Evolutionary conservation across 805 yeast species (phyloP).

Genomic region (Debaryomyces hansenii): DNA sequence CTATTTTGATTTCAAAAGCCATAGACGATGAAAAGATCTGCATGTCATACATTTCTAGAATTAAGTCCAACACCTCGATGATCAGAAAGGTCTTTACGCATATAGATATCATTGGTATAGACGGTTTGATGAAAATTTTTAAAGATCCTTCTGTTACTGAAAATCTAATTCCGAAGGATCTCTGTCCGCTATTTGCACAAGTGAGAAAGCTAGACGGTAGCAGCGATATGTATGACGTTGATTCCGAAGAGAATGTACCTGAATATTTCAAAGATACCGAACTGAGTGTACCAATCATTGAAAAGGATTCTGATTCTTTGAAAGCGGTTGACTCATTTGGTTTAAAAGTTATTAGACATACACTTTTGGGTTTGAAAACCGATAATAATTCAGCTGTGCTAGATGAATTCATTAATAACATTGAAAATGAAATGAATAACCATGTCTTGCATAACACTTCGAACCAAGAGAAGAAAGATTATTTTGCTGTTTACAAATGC

Average conservation of each 20-base stretch:
- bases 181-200: slow-evolving; percentile 29
- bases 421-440: slow-evolving; percentile 26
- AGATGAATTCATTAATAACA: slow-evolving; percentile 24
- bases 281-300: slow-evolving; percentile 36
- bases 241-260: slow-evolving; percentile 17
- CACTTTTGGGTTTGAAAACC: slow-evolving; percentile 49
- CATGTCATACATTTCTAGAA: slow-evolving; percentile 10
- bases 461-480: slow-evolving; percentile 50
- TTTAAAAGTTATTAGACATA: slow-evolving; percentile 73
- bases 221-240: not conserved
- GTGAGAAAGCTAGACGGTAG: slow-evolving; percentile 11
- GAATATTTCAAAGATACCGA: slow-evolving; percentile 33
- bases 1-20: slow-evolving; percentile 53
- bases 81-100: slow-evolving; percentile 39
- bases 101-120: slow-evolving; percentile 54
- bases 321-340: slow-evolving; percentile 75
- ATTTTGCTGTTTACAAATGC: slow-evolving; percentile 62
- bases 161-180: slow-evolving; percentile 35
- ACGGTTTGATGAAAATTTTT: slow-evolving; percentile 40
- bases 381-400: slow-evolving; percentile 19
- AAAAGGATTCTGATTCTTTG: slow-evolving; percentile 56
- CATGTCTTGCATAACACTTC: slow-evolving; percentile 29
- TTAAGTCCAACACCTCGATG: slow-evolving; percentile 10
- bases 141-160: slow-evolving; percentile 20
- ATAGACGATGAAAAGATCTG: slow-evolving; percentile 9